Conservation (phyloP, 768 basidiomycete genomes). For the Rhodocollybia butyracea region DNA sequence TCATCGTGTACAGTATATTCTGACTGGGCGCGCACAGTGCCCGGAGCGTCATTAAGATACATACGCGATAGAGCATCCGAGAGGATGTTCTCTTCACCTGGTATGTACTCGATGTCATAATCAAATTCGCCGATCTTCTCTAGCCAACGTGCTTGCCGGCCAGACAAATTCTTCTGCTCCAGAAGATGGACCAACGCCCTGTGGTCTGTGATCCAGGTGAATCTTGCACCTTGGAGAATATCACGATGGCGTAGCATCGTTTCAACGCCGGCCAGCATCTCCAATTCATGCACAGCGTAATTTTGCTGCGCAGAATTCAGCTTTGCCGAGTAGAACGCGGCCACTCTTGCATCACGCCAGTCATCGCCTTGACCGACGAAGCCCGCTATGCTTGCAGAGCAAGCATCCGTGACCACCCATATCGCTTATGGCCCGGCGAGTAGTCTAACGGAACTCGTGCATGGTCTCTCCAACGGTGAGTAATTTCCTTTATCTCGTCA, state of each 20-base stretch:
- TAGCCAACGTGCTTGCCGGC: too few relatives aligned
- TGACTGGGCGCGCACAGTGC: background rate
- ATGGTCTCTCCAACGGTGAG: slow-evolving; percentile 2
- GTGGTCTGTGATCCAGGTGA: slow-evolving; percentile 19
- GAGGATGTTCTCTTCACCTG: slow-evolving; percentile 19
- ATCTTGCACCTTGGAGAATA: slow-evolving; percentile 13
- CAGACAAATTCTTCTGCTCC: slow-evolving; percentile 19
- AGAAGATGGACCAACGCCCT: slow-evolving; percentile 17
- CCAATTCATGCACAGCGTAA: slow-evolving; percentile 26
- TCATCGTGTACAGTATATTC: slow-evolving; percentile 13
- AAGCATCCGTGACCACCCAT: slow-evolving; percentile 13
- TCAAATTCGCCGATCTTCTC: too few relatives aligned
- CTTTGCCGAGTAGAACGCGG: slow-evolving; percentile 15
- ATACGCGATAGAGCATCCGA: slow-evolving; percentile 18
- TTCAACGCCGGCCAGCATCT: slow-evolving; percentile 23
- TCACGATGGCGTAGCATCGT: slow-evolving; percentile 10
- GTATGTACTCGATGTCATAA: slow-evolving; percentile 24
- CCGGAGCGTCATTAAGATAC: slow-evolving; percentile 12
- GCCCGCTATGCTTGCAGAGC: slow-evolving; percentile 5
- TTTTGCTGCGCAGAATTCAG: slow-evolving; percentile 19
- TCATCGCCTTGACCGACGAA: background rate
- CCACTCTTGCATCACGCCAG: slow-evolving; percentile 14
- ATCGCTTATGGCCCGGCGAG: background rate
- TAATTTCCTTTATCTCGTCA: slow-evolving; percentile 28
- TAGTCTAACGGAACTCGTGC: slow-evolving; percentile 10